These are phyloP conservation scores for Erythrophleum ivorense DNA, from an alignment of 331 rosid genomes.

Conservation along the genomic window DNA sequence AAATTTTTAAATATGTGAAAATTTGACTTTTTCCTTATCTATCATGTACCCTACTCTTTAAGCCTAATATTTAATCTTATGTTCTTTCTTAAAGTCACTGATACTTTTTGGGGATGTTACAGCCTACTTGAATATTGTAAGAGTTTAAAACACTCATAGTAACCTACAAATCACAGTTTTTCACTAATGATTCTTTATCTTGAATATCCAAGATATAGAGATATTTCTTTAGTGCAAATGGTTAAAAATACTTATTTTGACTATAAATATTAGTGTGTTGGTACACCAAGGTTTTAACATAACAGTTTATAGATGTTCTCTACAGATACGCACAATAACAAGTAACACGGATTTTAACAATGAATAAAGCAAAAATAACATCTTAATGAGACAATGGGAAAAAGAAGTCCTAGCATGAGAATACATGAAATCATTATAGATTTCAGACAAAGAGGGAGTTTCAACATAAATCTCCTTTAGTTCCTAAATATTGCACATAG, in stretches of 20 bases:
- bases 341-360: not conserved
- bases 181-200: not conserved
- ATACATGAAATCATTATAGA: not conserved
- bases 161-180: constrained; percentile 2
- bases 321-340: not conserved
- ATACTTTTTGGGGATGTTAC: too few species aligned
- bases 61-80: too few species aligned
- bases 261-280: constrained; percentile 7
- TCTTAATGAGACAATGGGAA: constrained; percentile 16
- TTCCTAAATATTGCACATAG: constrained; percentile 4
- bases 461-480: not conserved
- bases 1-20: too few species aligned
- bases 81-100: too few species aligned
- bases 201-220: constrained; percentile 1
- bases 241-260: not conserved
- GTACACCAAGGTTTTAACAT: constrained; percentile 5
- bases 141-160: not conserved
- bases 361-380: not conserved
- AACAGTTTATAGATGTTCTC: not conserved
- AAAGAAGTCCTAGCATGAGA: constrained; percentile 13
- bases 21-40: too few species aligned
- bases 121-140: not conserved
- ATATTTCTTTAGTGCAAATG: not conserved
- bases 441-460: not conserved
- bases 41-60: too few species aligned